Conservation (phyloP, 108 stramenopile genomes). For the Skeletonema tropicum region DNA sequence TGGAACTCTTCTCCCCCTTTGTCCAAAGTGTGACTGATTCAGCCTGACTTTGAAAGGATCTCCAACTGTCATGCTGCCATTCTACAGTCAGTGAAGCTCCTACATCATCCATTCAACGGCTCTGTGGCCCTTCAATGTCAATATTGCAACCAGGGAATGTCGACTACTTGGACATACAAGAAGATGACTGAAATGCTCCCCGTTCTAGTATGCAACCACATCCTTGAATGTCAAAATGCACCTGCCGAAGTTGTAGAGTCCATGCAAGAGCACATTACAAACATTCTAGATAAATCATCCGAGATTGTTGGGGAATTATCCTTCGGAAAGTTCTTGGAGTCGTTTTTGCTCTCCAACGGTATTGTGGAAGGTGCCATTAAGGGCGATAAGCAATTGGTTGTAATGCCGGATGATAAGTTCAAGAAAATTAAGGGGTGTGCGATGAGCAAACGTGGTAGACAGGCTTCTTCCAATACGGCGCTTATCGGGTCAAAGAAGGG, state of each 20-base stretch:
- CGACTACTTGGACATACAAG: conserved; percentile 9
- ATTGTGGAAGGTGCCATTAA: conserved; percentile 1
- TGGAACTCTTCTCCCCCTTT: conserved; percentile 24
- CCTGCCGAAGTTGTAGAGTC: neutral
- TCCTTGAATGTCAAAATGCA: neutral
- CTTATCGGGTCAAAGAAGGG: neutral
- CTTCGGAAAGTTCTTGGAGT: conserved; percentile 7
- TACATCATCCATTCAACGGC: conserved; percentile 2
- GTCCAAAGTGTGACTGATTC: conserved; percentile 10
- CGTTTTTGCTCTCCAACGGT: conserved; percentile 13
- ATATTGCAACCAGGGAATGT: neutral
- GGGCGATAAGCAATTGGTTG: neutral
- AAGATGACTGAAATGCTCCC: conserved; percentile 9
- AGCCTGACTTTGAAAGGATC: neutral
- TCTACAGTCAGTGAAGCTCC: conserved; percentile 14
- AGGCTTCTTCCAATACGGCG: neutral
- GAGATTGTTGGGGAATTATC: neutral
- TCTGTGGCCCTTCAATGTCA: conserved; percentile 22
- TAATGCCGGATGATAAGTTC: conserved; percentile 16
- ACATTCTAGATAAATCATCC: neutral
- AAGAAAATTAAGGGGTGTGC: neutral
- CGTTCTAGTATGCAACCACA: conserved; percentile 4
- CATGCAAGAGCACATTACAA: neutral
- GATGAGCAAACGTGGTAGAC: conserved; percentile 15
- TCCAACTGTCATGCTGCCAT: conserved; percentile 19